Base-by-base conservation (phyloP, 2,329 filamentous ascomycete genomes). In the Coleophoma cylindrospora region DNA sequence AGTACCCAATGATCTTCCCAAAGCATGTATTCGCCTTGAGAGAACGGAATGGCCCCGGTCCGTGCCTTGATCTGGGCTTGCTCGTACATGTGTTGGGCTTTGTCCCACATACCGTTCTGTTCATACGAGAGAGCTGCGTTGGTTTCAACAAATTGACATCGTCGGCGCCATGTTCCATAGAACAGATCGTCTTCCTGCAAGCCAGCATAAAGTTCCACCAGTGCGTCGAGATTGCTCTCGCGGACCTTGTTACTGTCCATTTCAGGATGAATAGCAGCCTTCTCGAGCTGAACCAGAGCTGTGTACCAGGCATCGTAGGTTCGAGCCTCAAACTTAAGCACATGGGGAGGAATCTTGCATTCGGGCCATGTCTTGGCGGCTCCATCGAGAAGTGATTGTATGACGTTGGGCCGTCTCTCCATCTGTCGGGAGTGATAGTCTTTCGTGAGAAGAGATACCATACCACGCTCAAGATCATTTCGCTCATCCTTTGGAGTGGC, bases 1-100 rank as follows among this genome's bases (percentile, higher is more conserved):
- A 96, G 79, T 40, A 99, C 86, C 94, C 94, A 99, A 61, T 99
- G 95, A 64, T 99, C 94, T 70, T 99, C 94, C 94, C 94, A 99
- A 1, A 99, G 80, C 81, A 95, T 96, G 70, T 99, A 99, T 69
- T 99, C 94, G 33, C 86, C 91, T 61, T 95, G 89, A 1, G 92
- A 96, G 68, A 96, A 97, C 0, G 94, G 92, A 54, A 97, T 83
- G n/a, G 92, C 89, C 47, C 91, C 94, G 0, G 92, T 97, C 43
- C 95, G 83, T 41, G 95, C 94, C 68, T 97, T 99, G 67, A 99
- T 90, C 68, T 99, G 95, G 0, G 95, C 94, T 50, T 86, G 86
- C 68, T 99, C 94, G 67, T 97, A 99, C 73, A 96, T 86, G 63
- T 89, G 88, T 70, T 99, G 95, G 1, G 95, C 91, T 70, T 97